phyloP scores from a whole-genome alignment of 495 filamentous ascomycete genomes.

The Penicillium waksmanii region DNA sequence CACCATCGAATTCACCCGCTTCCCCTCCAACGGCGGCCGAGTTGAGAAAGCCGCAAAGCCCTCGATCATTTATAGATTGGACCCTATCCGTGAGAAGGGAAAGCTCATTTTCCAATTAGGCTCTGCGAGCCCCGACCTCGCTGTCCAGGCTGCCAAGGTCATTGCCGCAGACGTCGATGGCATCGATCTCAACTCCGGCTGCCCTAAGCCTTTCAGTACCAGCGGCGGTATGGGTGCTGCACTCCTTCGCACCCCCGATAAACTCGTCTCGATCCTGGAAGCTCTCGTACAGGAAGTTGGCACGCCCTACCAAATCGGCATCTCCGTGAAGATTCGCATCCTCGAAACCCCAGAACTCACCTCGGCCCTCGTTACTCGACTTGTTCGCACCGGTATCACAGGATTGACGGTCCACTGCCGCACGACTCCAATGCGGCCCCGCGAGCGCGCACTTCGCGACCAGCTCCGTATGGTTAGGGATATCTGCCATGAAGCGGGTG shows the following conservation, averaged over 20 bases:
- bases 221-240: constrained; percentile 94
- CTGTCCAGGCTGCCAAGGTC: constrained; percentile 79
- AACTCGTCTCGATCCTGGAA: constrained; percentile 76
- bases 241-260: constrained; percentile 79
- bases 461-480: constrained; percentile 79
- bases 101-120: constrained; percentile 90
- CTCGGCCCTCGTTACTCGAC: constrained; percentile 68
- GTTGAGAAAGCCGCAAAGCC: constrained; percentile 57
- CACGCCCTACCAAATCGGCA: constrained; percentile 76
- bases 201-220: constrained; percentile 94
- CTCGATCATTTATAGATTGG: constrained; percentile 80
- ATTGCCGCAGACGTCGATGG: constrained; percentile 87
- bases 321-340: constrained; percentile 93
- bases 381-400: constrained; percentile 85
- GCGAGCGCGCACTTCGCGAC: constrained; percentile 82
- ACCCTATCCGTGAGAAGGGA: constrained; percentile 71
- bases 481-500: constrained; percentile 78
- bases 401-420: constrained; percentile 94
- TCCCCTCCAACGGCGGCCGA: constrained; percentile 66
- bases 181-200: constrained; percentile 96
- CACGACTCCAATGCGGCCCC: constrained; percentile 91
- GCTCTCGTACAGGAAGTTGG: constrained; percentile 79
- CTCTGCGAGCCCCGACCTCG: constrained; percentile 75
- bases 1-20: constrained; percentile 81
- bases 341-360: constrained; percentile 76